Percentiles rank a stretch among this genome's conserved stretches.
These are phyloP conservation scores for Hypsizygus marmoreus DNA, from an alignment of 768 basidiomycete genomes.

Conservation along the genomic window DNA sequence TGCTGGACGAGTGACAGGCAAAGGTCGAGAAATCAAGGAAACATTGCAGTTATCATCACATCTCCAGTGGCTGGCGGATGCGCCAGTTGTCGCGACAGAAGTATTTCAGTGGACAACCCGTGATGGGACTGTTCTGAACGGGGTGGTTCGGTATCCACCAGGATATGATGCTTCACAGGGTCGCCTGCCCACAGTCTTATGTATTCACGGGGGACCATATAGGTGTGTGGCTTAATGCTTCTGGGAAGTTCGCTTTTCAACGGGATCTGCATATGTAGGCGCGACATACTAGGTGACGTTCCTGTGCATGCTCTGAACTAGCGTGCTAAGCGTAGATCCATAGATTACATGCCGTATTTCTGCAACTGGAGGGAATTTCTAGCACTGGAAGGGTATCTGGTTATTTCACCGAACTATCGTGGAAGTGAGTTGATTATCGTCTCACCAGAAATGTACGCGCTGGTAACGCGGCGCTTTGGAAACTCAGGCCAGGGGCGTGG, in stretches of 20 bases:
- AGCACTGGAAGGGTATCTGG: constrained; percentile 35
- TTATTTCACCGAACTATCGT: constrained; percentile 38
- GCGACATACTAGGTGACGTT: constrained; percentile 29
- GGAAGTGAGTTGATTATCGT: constrained; percentile 25
- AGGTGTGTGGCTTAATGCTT: constrained; percentile 17
- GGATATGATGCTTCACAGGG: constrained; percentile 19
- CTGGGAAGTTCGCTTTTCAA: constrained; percentile 3
- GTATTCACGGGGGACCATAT: constrained; percentile 36
- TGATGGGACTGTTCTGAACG: constrained; percentile 31
- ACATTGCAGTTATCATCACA: constrained; percentile 32
- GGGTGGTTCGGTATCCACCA: constrained; percentile 34
- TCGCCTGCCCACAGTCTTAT: constrained; percentile 30
- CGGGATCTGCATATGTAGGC: constrained; percentile 15
- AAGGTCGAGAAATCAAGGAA: constrained; percentile 7
- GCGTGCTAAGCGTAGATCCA: not conserved
- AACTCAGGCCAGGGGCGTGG: constrained; percentile 33
- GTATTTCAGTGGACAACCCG: constrained; percentile 29
- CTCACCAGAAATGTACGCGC: no score
- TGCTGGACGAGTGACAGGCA: constrained; percentile 25
- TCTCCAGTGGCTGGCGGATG: constrained; percentile 31
- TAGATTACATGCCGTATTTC: constrained; percentile 42
- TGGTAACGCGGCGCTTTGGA: no score
- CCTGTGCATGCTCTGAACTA: not conserved
- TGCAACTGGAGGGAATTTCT: constrained; percentile 39
- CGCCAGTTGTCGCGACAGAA: constrained; percentile 26